A percentile compares a stretch with the other conserved stretches of the same genome.
phyloP scores from a whole-genome alignment of 2,329 filamentous ascomycete genomes.

The Paraconiothyrium brasiliense region DNA sequence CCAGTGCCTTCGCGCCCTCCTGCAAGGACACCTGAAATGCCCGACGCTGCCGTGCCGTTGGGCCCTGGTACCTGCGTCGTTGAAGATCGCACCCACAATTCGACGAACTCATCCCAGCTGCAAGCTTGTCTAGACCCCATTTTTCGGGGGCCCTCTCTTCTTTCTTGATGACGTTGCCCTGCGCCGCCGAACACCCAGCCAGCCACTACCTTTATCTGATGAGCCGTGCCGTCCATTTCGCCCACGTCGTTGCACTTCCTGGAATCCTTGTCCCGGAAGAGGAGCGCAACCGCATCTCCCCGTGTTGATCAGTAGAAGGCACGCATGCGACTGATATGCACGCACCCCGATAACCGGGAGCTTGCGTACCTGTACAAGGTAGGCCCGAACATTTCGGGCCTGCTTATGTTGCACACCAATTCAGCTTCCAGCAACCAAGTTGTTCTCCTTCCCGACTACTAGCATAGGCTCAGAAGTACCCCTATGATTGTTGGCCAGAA shows the following conservation, averaged over 20 bases:
- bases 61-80: conserved; percentile 9
- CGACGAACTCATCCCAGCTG: conserved; percentile 9
- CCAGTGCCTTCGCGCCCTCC: conserved; percentile 13
- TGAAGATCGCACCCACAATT: conserved; percentile 7
- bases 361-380: not conserved
- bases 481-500: not conserved
- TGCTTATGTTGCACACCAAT: not conserved
- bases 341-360: not conserved
- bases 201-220: not conserved
- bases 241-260: not conserved
- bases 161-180: conserved; percentile 9
- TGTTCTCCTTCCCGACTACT: not conserved
- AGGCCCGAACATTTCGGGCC: not conserved
- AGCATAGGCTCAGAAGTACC: not conserved
- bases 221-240: conserved; percentile 1
- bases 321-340: conserved; percentile 1
- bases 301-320: conserved; percentile 1
- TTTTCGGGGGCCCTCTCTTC: not conserved
- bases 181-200: not conserved
- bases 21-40: conserved; percentile 7
- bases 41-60: conserved; percentile 2
- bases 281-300: not conserved
- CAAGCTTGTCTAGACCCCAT: not conserved
- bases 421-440: not conserved
- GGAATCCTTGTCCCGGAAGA: conserved; percentile 5